Base-by-base conservation (phyloP, 2,329 filamentous ascomycete species). In the Coniochaeta sp. region DNA sequence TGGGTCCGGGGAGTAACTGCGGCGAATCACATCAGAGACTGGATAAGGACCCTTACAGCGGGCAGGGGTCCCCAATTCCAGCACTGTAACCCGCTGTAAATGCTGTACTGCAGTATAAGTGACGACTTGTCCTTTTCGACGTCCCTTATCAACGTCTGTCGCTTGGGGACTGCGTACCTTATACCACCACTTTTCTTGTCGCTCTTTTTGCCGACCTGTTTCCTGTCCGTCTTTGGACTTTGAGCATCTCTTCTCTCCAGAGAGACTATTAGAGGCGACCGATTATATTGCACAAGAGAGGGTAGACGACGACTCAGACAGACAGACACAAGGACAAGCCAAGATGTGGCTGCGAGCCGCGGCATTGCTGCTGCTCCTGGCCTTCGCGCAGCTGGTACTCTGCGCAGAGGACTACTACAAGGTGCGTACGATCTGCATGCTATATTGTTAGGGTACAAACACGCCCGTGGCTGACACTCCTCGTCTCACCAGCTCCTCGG, bases 401-500 rank as follows among this genome's bases (percentile, higher is more conserved):
- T 85, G 83, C 72, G 79, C 79, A 42, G 81, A 93, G 70, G 90
- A 95, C 72, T 93, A 87, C 71, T 95, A 95, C 75, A 91, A 92
- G 74, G 89, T 89, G 58, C 71, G 61, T 3, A 10, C 42, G n/a
- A 58, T 10, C 62, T 56, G 42, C 2, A 22, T 14, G 36, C 19
- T n/a, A n/a, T n/a, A n/a, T n/a, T n/a, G n/a, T n/a, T n/a, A n/a
- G n/a, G n/a, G n/a, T n/a, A n/a, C n/a, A n/a, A n/a, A n/a, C n/a
- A 28, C 14, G 44, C 12, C 6, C 16, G 14, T 19, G 24, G 34
- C 42, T 61, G 42, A 57, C 36, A 59, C 65, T 66, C 24, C 19
- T 1, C 57, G n/a, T n/a, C n/a, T n/a, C n/a, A n/a, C n/a, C n/a
- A 96, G 86, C 77, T 96, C 61, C 85, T 99, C 28, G 91, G 89